Evolutionary conservation across 78 protist species (phyloP).

Genomic region (Fonticula alba): DNA sequence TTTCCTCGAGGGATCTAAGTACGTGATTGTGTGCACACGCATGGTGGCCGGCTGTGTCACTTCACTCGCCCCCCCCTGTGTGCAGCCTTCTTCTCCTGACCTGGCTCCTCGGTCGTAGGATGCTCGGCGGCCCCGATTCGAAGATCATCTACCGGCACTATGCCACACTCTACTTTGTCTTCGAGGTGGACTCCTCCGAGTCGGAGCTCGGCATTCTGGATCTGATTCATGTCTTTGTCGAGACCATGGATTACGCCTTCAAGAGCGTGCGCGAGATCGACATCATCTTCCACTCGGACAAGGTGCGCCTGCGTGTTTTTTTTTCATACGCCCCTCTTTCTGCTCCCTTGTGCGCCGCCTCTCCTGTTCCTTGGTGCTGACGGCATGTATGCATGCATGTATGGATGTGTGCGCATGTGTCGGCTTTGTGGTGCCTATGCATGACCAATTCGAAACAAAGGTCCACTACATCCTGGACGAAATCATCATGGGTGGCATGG

Average conservation of each 20-base stretch:
- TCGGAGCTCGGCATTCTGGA: slow-evolving; percentile 79
- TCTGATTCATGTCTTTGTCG: slow-evolving; percentile 79
- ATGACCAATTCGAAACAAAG: not conserved
- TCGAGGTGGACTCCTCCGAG: slow-evolving; percentile 63
- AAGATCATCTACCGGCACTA: slow-evolving; percentile 72
- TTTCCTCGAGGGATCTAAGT: slow-evolving; percentile 48
- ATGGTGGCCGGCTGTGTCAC: not conserved
- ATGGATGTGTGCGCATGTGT: no score
- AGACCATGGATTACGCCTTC: slow-evolving; percentile 74
- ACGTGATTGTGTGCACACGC: not conserved
- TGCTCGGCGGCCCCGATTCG: slow-evolving; percentile 43
- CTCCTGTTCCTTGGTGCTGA: not conserved
- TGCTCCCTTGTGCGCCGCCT: not conserved
- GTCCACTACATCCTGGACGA: slow-evolving; percentile 75
- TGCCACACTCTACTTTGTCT: slow-evolving; percentile 82
- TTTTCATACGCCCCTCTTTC: not conserved
- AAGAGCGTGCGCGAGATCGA: slow-evolving; percentile 93
- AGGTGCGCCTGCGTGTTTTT: slow-evolving; percentile 22
- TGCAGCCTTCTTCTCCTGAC: no score
- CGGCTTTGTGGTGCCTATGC: not conserved
- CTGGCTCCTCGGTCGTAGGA: not conserved
- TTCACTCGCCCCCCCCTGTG: not conserved
- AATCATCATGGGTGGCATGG: slow-evolving; percentile 87
- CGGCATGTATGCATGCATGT: not conserved
- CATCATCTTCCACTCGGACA: slow-evolving; percentile 78